A percentile compares a stretch with the other conserved stretches of the same genome.
phyloP scores from a whole-genome alignment of 257 asterid species.

The Solanum megistacrolobum region DNA sequence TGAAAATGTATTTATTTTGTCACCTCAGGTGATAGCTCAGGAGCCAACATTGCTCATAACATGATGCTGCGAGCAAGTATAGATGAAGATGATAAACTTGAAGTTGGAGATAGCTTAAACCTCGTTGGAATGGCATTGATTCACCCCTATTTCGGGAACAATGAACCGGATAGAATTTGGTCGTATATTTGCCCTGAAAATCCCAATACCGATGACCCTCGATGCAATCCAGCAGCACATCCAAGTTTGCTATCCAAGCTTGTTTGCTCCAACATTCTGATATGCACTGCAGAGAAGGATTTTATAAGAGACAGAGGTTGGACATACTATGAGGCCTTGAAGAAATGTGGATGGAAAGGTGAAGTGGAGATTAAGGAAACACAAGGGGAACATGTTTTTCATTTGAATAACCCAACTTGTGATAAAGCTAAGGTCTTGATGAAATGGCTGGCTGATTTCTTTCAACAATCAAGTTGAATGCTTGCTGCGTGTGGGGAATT shows the following conservation, averaged over 20 bases:
- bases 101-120: constrained; percentile 2
- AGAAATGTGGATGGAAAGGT: constrained; percentile 60
- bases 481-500: background rate
- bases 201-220: constrained; percentile 38
- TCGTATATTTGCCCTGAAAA: constrained; percentile 4
- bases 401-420: constrained; percentile 12
- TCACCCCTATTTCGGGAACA: constrained; percentile 56
- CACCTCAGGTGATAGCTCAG: constrained; percentile 65
- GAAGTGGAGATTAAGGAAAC: constrained; percentile 42
- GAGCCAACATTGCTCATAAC: constrained; percentile 62
- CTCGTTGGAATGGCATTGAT: constrained; percentile 38
- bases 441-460: background rate
- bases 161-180: constrained; percentile 31
- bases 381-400: constrained; percentile 57
- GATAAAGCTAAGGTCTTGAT: background rate
- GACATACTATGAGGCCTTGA: constrained; percentile 42
- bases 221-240: constrained; percentile 39
- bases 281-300: constrained; percentile 48
- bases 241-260: constrained; percentile 13
- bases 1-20: background rate
- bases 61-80: constrained; percentile 21
- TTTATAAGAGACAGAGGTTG: constrained; percentile 27
- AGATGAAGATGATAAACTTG: background rate
- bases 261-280: constrained; percentile 36
- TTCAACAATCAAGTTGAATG: background rate